Percentiles rank a stretch among this genome's conserved stretches.
These are phyloP conservation scores for Phytophthora fragariaefolia DNA, from an alignment of 352 stramenopile genomes.

Conservation along the genomic window DNA sequence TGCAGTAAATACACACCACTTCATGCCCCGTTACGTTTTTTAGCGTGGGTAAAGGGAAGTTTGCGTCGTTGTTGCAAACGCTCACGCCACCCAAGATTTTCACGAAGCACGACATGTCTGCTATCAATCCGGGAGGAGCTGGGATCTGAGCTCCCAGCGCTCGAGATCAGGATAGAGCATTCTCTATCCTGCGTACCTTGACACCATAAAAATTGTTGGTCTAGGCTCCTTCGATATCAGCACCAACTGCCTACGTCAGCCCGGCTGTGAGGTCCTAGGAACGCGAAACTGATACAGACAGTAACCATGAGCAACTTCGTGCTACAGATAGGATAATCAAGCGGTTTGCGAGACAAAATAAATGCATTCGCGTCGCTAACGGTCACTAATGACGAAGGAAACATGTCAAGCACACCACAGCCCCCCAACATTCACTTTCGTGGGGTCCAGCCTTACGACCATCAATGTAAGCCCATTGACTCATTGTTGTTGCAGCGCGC, in stretches of 20 bases:
- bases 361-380: not conserved
- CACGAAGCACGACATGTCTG: too few species aligned
- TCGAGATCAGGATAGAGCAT: not conserved
- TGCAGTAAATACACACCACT: too few species aligned
- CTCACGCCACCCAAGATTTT: slow-evolving; percentile 2
- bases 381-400: not conserved
- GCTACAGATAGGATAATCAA: slow-evolving; percentile 1
- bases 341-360: not conserved
- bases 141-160: not conserved
- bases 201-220: not conserved
- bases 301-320: not conserved
- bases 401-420: too few species aligned
- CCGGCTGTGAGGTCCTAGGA: too few species aligned
- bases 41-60: too few species aligned
- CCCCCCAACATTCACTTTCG: too few species aligned
- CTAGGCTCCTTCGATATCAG: not conserved
- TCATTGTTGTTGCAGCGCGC: not conserved
- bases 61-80: slow-evolving; percentile 8
- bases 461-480: not conserved
- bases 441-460: slow-evolving; percentile 1
- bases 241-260: too few species aligned
- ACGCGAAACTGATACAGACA: not conserved
- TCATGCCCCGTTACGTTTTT: too few species aligned
- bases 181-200: not conserved
- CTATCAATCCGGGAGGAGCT: not conserved